Base-by-base conservation (phyloP, 176 grass and related monocot genomes). In the Urochloa ruziziensis region DNA sequence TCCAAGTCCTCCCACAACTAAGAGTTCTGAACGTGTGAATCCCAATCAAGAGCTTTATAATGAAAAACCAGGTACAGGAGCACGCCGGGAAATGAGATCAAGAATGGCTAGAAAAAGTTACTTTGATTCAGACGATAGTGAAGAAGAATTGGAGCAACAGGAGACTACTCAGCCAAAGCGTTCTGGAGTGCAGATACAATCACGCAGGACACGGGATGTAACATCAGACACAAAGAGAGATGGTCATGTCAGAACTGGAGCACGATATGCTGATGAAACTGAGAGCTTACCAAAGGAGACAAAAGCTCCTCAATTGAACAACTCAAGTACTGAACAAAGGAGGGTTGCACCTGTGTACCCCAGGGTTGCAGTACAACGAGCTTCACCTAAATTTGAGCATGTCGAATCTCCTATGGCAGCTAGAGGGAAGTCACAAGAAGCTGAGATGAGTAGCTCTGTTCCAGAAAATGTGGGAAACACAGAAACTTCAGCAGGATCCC, bases 131-230 rank as follows among this genome's bases (percentile, higher is more conserved):
- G 92, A 89, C 62, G 86, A 78, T 73, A 87, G 90, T 5, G 78
- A 81, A 29, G 84, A 79, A 47, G 86, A 94, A 63, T 21, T 52
- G 9, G 86, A 74, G 33, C 62, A 47, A 74, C 77, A 40, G 34
- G 42, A 77, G 40, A 44, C 39, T 59, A 46, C 25, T 66, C 70
- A 36, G 24, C 87, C 77, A 33, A 92, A 87, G 80, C 42, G 48
- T 23, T 77, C 40, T 78, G 82, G 62, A 80, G 82, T 79, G 78
- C 82, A 48, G 81, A 92, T 87, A 81, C 81, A 84, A 52, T 97
- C 92, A 48, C 83, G 84, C 62, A 80, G 94, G 67, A 94, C 89
- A 47, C 70, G 78, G 33, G 78, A 85, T 49, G 78, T 84, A 49
- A 58, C 78, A 85, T 84, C 86, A 67, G 76, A 87, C 18, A n/a